Evolutionary conservation across 148 eudicot genomes (phyloP).

Genomic region (Camellia granthamiana): DNA sequence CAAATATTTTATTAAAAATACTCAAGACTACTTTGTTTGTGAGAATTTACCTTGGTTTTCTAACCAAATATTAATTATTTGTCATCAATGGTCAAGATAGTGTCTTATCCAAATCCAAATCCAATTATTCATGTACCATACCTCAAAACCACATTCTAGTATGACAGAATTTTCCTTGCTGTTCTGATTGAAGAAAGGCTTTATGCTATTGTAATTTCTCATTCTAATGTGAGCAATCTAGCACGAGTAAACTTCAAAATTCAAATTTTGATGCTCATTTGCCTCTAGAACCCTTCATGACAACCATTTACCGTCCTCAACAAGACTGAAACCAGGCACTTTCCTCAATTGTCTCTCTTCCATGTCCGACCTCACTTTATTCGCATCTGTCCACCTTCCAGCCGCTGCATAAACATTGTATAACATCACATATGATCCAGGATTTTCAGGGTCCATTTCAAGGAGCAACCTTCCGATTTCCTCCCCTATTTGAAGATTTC

Average conservation of each 20-base stretch:
- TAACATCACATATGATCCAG: conserved; percentile 41
- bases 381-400: conserved; percentile 63
- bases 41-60: too few species aligned
- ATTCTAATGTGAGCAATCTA: not conserved
- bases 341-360: conserved; percentile 43
- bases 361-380: conserved; percentile 45
- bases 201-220: not conserved
- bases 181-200: too few species aligned
- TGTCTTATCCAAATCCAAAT: too few species aligned
- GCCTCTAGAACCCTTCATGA: not conserved
- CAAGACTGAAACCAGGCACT: conserved; percentile 43
- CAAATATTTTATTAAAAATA: too few species aligned
- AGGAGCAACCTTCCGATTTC: conserved; percentile 39
- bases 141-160: too few species aligned
- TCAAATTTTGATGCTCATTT: not conserved
- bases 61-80: too few species aligned
- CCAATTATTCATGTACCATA: too few species aligned
- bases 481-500: conserved; percentile 49
- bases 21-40: too few species aligned
- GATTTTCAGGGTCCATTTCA: conserved; percentile 34
- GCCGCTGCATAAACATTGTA: conserved; percentile 62
- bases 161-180: too few species aligned
- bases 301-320: conserved; percentile 18
- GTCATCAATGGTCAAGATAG: too few species aligned
- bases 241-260: not conserved